These are phyloP conservation scores for Penicillium sp. DNA, from an alignment of 2,329 filamentous ascomycete species.

Conservation along the genomic window DNA sequence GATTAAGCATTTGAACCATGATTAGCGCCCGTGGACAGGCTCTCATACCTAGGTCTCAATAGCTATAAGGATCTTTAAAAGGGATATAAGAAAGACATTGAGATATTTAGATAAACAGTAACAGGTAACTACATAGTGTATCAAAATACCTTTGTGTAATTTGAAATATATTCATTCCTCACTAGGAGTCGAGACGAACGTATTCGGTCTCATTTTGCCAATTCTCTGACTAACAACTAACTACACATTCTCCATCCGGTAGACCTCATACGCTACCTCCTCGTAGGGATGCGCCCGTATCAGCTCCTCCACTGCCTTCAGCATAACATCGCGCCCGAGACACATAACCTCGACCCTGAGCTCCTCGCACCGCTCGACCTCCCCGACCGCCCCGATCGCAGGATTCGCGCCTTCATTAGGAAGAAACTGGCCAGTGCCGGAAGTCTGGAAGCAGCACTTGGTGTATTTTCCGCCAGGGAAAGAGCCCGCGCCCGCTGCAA, in stretches of 20 bases:
- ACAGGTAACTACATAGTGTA: no score
- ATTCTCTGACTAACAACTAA: no score
- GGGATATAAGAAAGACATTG: no score
- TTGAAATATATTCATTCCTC: no score
- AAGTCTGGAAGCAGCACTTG: constrained; percentile 39
- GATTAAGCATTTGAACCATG: no score
- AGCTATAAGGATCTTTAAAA: no score
- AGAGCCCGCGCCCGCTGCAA: constrained; percentile 40
- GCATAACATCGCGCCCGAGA: constrained; percentile 36
- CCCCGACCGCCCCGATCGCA: constrained; percentile 38
- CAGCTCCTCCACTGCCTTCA: constrained; percentile 40
- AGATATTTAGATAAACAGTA: no score
- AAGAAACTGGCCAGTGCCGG: constrained; percentile 42
- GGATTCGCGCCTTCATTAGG: constrained; percentile 39
- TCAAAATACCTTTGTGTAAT: no score
- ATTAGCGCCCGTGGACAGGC: no score
- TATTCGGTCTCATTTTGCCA: background rate
- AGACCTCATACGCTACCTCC: constrained; percentile 29
- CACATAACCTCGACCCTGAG: constrained; percentile 44
- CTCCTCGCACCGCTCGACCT: constrained; percentile 40
- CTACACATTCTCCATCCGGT: no score
- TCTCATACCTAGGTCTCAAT: no score
- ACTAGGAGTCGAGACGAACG: background rate
- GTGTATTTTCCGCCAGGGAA: constrained; percentile 42
- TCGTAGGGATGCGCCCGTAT: constrained; percentile 46